Evolutionary conservation across 139 green algal species (phyloP), one percentile per base, ranked within the genome.

Genomic region (Protoeuglena noctilucae): DNA sequence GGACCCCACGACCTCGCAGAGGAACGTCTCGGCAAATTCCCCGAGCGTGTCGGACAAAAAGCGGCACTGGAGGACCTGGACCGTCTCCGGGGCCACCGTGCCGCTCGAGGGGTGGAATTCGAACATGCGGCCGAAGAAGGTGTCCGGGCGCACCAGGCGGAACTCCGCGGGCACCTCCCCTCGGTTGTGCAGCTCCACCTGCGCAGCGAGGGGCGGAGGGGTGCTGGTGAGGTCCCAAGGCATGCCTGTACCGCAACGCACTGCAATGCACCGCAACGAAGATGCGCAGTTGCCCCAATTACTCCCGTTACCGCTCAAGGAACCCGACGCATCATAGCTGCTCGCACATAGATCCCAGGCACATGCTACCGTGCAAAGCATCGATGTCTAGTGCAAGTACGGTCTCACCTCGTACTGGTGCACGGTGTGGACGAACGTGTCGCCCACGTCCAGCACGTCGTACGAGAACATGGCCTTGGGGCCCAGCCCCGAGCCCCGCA

Each of bases 361-460:
- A n/a, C n/a, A n/a, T n/a, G n/a, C n/a, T n/a, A n/a, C n/a, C n/a
- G n/a, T n/a, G n/a, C n/a, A n/a, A n/a, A n/a, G n/a, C n/a, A n/a
- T n/a, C n/a, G n/a, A n/a, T n/a, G n/a, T n/a, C n/a, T n/a, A n/a
- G n/a, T n/a, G n/a, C n/a, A n/a, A n/a, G n/a, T n/a, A n/a, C n/a
- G n/a, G n/a, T n/a, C n/a, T n/a, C n/a, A n/a, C n/a, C 65, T 84
- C 72, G 55, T 76, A 74, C 56, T 74, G 66, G 65, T 89, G 78
- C 60, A 77, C 57, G 6, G 71, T 83, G 65, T 84, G 79, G 39
- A 81, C 64, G 61, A 75, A 89, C 0, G 69, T 73, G 40, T 88
- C 73, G 27, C 82, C 82, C n/a, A 93, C 66, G 54, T 93, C 80
- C 47, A 92, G 64, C 14, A 73, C 40, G 48, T 84, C 79, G 56